Conservation (phyloP, 2,329 filamentous ascomycete genomes). For the Escovopsis sp. region DNA sequence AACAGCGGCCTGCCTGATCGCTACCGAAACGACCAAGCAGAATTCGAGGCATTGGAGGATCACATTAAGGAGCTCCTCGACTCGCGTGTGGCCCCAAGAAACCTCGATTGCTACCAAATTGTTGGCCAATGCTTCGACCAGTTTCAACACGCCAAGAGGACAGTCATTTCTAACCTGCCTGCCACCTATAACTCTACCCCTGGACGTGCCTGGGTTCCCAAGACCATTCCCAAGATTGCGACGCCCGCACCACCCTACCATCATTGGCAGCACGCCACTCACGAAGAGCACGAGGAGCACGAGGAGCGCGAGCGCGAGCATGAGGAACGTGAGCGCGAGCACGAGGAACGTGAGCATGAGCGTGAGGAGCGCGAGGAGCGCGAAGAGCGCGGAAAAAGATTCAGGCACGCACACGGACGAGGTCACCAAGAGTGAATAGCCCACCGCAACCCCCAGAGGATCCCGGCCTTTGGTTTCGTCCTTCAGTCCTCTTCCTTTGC, state of each 20-base stretch:
- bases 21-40: slow-evolving; percentile 33
- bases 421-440: too few species aligned
- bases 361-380: too few species aligned
- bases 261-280: too few species aligned
- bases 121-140: slow-evolving; percentile 32
- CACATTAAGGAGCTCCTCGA: slow-evolving; percentile 35
- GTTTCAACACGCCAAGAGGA: slow-evolving; percentile 30
- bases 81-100: slow-evolving; percentile 28
- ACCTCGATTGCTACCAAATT: slow-evolving; percentile 29
- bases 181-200: slow-evolving; percentile 22
- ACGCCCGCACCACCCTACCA: not conserved
- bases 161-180: slow-evolving; percentile 33
- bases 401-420: too few species aligned
- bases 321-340: too few species aligned
- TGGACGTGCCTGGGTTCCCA: not conserved
- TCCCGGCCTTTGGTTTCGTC: too few species aligned
- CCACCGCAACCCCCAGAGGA: too few species aligned
- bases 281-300: too few species aligned
- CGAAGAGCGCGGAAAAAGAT: too few species aligned
- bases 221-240: not conserved
- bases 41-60: slow-evolving; percentile 36
- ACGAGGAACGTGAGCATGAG: too few species aligned
- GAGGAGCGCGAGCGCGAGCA: too few species aligned
- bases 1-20: slow-evolving; percentile 39
- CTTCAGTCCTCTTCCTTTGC: too few species aligned